Evolutionary conservation across 441 rosid species (phyloP).

Genomic region (Codiaeum variegatum): DNA sequence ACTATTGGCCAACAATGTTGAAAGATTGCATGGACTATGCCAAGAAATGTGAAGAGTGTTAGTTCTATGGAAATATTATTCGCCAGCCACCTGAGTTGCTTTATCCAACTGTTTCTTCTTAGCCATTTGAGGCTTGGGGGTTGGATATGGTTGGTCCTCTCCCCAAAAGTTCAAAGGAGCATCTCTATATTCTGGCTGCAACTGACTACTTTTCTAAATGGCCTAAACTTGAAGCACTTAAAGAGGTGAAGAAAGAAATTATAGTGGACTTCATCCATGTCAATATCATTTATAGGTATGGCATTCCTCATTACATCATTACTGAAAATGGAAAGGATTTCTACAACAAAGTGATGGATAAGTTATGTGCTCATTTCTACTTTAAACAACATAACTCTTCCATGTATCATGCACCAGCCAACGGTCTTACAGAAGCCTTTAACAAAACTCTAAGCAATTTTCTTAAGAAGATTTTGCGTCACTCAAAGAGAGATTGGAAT

Average conservation of each 20-base stretch:
- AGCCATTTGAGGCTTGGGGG: conserved; percentile 11
- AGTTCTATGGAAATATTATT: background rate
- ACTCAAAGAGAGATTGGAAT: background rate
- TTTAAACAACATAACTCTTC: background rate
- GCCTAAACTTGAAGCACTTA: background rate
- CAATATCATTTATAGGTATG: background rate
- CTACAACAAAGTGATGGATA: background rate
- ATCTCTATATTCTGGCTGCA: background rate
- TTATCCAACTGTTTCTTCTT: background rate
- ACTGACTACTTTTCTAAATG: background rate
- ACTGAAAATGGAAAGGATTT: background rate
- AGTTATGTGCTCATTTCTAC: background rate
- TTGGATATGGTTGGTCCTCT: conserved; percentile 2
- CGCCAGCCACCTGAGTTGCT: background rate
- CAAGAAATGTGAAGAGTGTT: background rate
- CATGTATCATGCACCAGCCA: background rate
- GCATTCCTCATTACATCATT: background rate
- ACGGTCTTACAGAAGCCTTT: background rate
- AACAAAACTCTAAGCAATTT: background rate
- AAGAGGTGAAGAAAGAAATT: background rate
- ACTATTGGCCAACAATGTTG: conserved; percentile 13
- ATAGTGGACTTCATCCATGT: too few species aligned
- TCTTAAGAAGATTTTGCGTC: background rate
- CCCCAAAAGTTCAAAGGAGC: background rate
- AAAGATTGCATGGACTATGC: background rate